phyloP scores from a whole-genome alignment of 2,329 filamentous ascomycete genomes.

The Pestalotiopsis sp. region DNA sequence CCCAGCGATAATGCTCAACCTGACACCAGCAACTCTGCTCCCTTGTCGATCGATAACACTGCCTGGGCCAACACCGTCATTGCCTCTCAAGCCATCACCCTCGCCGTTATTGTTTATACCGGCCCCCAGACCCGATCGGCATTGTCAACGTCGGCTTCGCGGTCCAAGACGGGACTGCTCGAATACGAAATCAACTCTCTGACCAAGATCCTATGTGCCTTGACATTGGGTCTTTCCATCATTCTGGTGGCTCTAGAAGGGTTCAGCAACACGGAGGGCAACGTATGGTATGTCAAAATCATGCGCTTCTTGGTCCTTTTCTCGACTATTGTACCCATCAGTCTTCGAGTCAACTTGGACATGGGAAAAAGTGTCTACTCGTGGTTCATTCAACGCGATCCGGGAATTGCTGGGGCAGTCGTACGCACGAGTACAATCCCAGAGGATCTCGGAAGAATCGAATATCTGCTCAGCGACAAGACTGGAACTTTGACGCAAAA shows the following conservation, averaged over 20 bases:
- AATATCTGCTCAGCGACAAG: conserved; percentile 96
- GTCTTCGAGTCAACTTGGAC: conserved; percentile 92
- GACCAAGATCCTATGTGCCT: conserved; percentile 90
- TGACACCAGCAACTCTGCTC: conserved; percentile 58
- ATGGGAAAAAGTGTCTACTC: conserved; percentile 97
- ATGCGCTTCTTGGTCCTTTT: conserved; percentile 98
- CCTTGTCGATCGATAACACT: conserved; percentile 93
- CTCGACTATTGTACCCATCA: conserved; percentile 98
- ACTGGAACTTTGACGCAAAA: conserved; percentile 98
- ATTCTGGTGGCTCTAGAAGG: conserved; percentile 86
- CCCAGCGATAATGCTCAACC: conserved; percentile 34
- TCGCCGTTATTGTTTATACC: conserved; percentile 92
- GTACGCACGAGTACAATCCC: conserved; percentile 97
- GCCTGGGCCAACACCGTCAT: conserved; percentile 99
- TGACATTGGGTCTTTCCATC: conserved; percentile 85
- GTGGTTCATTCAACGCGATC: conserved; percentile 89
- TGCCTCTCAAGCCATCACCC: conserved; percentile 85
- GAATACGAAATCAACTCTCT: conserved; percentile 97
- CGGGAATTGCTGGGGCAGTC: conserved; percentile 87
- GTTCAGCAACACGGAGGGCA: conserved; percentile 68
- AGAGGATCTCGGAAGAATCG: conserved; percentile 91
- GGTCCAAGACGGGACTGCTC: conserved; percentile 90
- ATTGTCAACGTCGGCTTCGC: conserved; percentile 85
- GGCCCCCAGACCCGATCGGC: conserved; percentile 93
- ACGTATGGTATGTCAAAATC: conserved; percentile 92